Percentiles rank a stretch among this genome's conserved stretches.
These are phyloP conservation scores for Pseudopyricularia cyperi DNA, from an alignment of 2,329 filamentous ascomycete species.

Conservation along the genomic window DNA sequence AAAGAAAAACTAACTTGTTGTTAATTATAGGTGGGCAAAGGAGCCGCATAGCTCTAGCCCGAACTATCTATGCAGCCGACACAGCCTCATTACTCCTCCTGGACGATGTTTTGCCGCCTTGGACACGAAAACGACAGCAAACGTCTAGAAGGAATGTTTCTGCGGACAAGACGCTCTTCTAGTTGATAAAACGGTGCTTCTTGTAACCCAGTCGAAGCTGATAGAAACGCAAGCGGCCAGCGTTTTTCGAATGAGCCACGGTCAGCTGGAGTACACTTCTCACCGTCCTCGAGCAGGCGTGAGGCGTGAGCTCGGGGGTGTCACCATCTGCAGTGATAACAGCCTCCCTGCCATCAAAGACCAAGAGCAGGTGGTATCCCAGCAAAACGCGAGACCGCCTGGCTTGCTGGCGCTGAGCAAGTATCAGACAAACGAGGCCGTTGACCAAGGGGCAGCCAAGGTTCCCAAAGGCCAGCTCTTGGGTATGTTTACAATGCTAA, in stretches of 20 bases:
- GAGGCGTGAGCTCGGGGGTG: not conserved
- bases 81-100: conserved; percentile 40
- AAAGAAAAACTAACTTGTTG: not conserved
- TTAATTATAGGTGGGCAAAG: conserved; percentile 9
- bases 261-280: conserved; percentile 7
- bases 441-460: not conserved
- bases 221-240: conserved; percentile 37
- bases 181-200: conserved; percentile 37
- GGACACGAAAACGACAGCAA: conserved; percentile 42
- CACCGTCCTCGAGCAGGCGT: not conserved
- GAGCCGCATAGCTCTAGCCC: conserved; percentile 29
- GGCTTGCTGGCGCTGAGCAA: not conserved
- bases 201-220: conserved; percentile 45
- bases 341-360: not conserved
- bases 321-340: not conserved
- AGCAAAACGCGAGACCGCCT: conserved; percentile 11
- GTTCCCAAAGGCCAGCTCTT: not conserved
- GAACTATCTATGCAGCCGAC: conserved; percentile 37
- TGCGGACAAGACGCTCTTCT: conserved; percentile 34
- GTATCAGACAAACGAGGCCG: not conserved
- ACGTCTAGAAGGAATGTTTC: conserved; percentile 44
- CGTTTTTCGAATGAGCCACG: conserved; percentile 30
- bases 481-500: not conserved
- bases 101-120: conserved; percentile 49
- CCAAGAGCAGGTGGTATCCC: not conserved